phyloP scores from a whole-genome alignment of 2,329 filamentous ascomycete genomes.

The Corynespora cassiicola region DNA sequence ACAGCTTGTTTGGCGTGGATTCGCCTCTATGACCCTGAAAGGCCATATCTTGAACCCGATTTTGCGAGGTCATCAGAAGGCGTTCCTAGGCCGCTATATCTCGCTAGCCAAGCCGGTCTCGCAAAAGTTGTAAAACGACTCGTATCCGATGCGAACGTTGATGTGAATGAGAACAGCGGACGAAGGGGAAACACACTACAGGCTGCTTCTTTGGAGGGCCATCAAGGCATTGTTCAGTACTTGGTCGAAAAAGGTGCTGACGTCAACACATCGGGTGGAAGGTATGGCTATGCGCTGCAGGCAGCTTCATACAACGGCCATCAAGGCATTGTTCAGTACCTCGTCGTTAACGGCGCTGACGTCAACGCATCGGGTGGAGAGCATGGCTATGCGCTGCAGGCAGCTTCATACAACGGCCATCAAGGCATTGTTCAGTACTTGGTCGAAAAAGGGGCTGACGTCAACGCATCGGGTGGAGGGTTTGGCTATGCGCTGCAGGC shows the following conservation, averaged over 20 bases:
- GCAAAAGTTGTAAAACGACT: no score
- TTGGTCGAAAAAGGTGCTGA: constrained; percentile 4
- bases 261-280: constrained; percentile 1
- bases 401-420: constrained; percentile 3
- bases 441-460: constrained; percentile 2
- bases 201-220: constrained; percentile 1
- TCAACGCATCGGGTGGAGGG: constrained; percentile 6
- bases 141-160: neutral
- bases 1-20: constrained; percentile 2
- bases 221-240: constrained; percentile 2
- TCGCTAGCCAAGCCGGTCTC: no score
- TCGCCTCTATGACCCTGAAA: constrained; percentile 3
- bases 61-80: no score
- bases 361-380: neutral
- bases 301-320: constrained; percentile 2
- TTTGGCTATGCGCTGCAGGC: constrained; percentile 5
- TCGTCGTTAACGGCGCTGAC: no score
- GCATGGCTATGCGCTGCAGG: constrained; percentile 4
- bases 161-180: neutral
- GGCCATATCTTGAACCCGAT: constrained; percentile 1
- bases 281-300: constrained; percentile 1
- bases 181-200: constrained; percentile 2
- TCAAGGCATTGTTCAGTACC: neutral
- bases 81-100: no score
- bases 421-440: constrained; percentile 2